A percentile compares a stretch with the other conserved stretches of the same genome.
Evolutionary conservation across 306 rosid species (phyloP).

Genomic region (Vigna radiata): DNA sequence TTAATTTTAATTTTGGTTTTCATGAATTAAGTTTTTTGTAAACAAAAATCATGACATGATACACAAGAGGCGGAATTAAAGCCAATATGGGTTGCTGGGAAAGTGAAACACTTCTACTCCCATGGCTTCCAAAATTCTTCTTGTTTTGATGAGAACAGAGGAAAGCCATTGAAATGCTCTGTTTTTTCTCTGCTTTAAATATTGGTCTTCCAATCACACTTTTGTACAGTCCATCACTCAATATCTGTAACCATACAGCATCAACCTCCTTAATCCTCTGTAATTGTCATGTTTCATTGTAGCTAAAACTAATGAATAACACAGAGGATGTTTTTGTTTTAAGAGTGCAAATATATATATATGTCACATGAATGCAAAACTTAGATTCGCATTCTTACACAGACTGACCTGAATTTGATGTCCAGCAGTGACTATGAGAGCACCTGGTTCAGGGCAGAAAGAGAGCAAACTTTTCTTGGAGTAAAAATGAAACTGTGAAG

Average conservation of each 20-base stretch:
- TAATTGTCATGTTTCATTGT: too few species aligned
- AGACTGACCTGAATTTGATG: slow-evolving; percentile 63
- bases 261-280: neutral
- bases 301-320: too few species aligned
- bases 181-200: slow-evolving; percentile 56
- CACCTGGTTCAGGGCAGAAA: slow-evolving; percentile 64
- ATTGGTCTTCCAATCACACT: slow-evolving; percentile 87
- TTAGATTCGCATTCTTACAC: too few species aligned
- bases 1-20: neutral
- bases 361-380: too few species aligned
- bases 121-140: slow-evolving; percentile 24
- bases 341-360: too few species aligned
- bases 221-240: slow-evolving; percentile 74
- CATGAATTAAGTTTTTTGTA: slow-evolving; percentile 28
- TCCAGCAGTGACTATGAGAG: slow-evolving; percentile 75
- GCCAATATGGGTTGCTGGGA: slow-evolving; percentile 71
- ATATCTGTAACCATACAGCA: slow-evolving; percentile 46
- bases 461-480: slow-evolving; percentile 91
- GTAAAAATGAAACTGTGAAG: slow-evolving; percentile 81
- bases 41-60: slow-evolving; percentile 55
- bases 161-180: slow-evolving; percentile 78
- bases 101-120: slow-evolving; percentile 59
- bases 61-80: slow-evolving; percentile 58
- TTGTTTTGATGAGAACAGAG: slow-evolving; percentile 58
- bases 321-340: too few species aligned